A percentile compares a stretch with the other conserved stretches of the same genome.
Evolutionary conservation across 768 basidiomycete genomes (phyloP).

Genomic region (Trametopsis cervina): DNA sequence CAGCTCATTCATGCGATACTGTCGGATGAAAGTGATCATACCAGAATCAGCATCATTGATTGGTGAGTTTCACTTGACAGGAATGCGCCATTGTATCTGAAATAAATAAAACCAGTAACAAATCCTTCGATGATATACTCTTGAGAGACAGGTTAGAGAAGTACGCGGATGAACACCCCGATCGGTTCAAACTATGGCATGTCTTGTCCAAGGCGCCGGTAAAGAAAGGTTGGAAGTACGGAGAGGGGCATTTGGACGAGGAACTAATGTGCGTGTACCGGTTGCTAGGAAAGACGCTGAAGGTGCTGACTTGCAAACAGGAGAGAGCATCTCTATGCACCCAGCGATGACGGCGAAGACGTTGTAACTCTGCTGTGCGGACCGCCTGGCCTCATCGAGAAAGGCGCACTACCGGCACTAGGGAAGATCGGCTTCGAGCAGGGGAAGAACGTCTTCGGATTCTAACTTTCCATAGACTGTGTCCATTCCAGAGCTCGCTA

Average conservation of each 20-base stretch:
- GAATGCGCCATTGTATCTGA: neutral
- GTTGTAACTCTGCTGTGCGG: constrained; percentile 16
- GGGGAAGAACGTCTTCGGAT: constrained; percentile 17
- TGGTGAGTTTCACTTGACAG: constrained; percentile 7
- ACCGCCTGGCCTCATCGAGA: constrained; percentile 18
- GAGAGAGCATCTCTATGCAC: constrained; percentile 16
- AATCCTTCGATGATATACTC: constrained; percentile 17
- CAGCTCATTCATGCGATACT: constrained; percentile 20
- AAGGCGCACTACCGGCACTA: constrained; percentile 15
- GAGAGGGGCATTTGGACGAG: constrained; percentile 9
- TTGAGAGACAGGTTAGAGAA: constrained; percentile 15
- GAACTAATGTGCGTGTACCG: constrained; percentile 15
- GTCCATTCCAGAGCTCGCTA: no score
- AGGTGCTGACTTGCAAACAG: constrained; percentile 1
- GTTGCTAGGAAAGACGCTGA: no score
- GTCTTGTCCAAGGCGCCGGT: constrained; percentile 9
- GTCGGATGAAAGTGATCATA: constrained; percentile 13
- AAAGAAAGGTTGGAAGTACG: constrained; percentile 11
- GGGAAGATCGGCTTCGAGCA: constrained; percentile 19
- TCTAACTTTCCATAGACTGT: constrained; percentile 8
- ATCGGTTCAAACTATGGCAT: constrained; percentile 19
- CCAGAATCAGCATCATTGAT: constrained; percentile 15
- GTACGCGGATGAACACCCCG: constrained; percentile 12
- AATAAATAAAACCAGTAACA: constrained; percentile 15
- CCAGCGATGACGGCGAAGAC: constrained; percentile 6